Evolutionary conservation across 345 rosid genomes (phyloP).

Genomic region (Syzygium aromaticum): DNA sequence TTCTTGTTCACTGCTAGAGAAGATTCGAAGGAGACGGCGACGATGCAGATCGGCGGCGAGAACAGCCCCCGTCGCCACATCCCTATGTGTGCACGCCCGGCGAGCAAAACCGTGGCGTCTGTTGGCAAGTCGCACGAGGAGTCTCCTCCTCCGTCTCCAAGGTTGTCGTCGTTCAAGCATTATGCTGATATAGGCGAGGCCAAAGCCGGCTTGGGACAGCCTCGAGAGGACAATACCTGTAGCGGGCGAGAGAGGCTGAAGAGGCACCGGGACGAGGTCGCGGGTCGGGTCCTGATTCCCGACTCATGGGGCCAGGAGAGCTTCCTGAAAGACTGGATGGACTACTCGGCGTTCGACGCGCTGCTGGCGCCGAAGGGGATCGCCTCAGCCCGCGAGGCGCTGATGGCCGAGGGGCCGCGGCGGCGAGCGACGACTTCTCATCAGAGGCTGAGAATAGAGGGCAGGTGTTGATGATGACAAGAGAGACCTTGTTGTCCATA

Average conservation of each 20-base stretch:
- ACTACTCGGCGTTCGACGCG: slow-evolving; percentile 42
- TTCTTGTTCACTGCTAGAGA: neutral
- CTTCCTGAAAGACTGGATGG: slow-evolving; percentile 57
- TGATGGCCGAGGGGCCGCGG: slow-evolving; percentile 28
- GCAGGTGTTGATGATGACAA: slow-evolving; percentile 7
- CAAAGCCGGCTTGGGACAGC: neutral
- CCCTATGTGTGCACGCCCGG: neutral
- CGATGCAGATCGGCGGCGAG: neutral
- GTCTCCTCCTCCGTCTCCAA: neutral
- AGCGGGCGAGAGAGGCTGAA: slow-evolving; percentile 55
- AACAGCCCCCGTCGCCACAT: neutral
- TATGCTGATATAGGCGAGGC: neutral
- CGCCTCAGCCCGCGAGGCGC: slow-evolving; percentile 60
- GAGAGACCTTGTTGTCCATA: neutral
- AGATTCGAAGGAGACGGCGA: neutral
- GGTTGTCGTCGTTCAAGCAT: neutral
- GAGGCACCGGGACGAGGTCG: slow-evolving; percentile 49
- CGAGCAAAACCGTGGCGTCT: neutral
- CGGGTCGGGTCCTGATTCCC: slow-evolving; percentile 46
- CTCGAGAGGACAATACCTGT: neutral
- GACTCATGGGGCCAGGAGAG: slow-evolving; percentile 65
- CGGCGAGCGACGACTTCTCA: neutral
- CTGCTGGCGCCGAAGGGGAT: slow-evolving; percentile 34
- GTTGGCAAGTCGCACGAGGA: neutral
- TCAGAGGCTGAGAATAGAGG: slow-evolving; percentile 26